Percentiles rank a stretch among this genome's conserved stretches.
These are phyloP conservation scores for Pythium periplocum DNA, from an alignment of 352 stramenopile genomes.

Conservation along the genomic window DNA sequence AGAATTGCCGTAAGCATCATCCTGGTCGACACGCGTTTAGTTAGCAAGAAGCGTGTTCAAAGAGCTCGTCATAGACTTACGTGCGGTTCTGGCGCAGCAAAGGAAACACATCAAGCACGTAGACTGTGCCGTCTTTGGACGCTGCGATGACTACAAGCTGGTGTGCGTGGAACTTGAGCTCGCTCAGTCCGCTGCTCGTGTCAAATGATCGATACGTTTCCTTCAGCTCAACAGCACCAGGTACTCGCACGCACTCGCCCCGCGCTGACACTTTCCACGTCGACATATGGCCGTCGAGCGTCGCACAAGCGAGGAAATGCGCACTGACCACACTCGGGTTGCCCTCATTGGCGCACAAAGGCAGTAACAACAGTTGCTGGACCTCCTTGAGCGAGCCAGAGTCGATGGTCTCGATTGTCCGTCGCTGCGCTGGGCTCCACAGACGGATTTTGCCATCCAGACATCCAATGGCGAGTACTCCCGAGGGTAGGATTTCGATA, in stretches of 20 bases:
- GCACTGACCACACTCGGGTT: constrained; percentile 6
- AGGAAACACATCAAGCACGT: constrained; percentile 58
- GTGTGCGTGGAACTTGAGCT: constrained; percentile 57
- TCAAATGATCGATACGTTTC: constrained; percentile 59
- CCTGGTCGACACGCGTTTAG: not conserved
- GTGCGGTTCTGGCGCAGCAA: constrained; percentile 47
- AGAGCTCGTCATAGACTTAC: constrained; percentile 17
- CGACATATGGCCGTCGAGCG: constrained; percentile 52
- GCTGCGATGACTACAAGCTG: constrained; percentile 51
- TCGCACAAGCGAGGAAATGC: constrained; percentile 47
- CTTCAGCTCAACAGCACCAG: constrained; percentile 38
- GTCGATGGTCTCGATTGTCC: constrained; percentile 58
- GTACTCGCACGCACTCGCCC: constrained; percentile 22
- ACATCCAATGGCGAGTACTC: constrained; percentile 66
- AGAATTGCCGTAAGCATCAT: constrained; percentile 31
- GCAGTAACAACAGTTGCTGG: constrained; percentile 58
- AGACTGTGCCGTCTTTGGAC: constrained; percentile 59
- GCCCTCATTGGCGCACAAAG: constrained; percentile 17
- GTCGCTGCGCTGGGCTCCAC: constrained; percentile 55
- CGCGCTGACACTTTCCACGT: constrained; percentile 61
- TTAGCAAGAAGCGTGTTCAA: not conserved
- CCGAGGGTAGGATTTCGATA: constrained; percentile 52
- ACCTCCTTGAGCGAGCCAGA: constrained; percentile 57
- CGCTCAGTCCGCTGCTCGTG: constrained; percentile 41
- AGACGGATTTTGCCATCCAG: constrained; percentile 72